phyloP scores from a whole-genome alignment of 2,329 filamentous ascomycete species.

The Botryotinia calthae region DNA sequence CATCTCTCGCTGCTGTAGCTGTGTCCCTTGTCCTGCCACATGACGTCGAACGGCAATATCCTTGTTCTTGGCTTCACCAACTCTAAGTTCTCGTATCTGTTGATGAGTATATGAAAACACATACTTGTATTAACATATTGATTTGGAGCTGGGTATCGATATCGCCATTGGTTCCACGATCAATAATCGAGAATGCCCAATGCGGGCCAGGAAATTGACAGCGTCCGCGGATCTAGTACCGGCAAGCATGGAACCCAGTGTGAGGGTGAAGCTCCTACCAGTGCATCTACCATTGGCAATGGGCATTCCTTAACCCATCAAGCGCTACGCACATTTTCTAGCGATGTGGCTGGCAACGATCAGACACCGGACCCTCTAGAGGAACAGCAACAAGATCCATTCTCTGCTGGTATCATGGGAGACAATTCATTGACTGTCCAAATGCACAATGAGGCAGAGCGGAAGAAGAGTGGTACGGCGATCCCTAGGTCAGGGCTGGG shows the following conservation, averaged over 20 bases:
- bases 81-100: background rate
- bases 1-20: background rate
- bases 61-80: conserved; percentile 8
- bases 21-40: background rate
- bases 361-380: background rate
- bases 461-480: conserved; percentile 35
- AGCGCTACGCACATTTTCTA: conserved; percentile 1
- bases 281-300: background rate
- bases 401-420: conserved; percentile 15
- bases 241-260: background rate
- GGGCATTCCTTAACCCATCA: conserved; percentile 1
- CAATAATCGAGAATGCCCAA: conserved; percentile 18
- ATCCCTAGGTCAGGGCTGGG: conserved; percentile 41
- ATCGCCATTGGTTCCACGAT: background rate
- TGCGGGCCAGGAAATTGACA: conserved; percentile 14
- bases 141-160: conserved; percentile 1
- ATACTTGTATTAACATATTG: background rate
- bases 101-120: background rate
- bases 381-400: conserved; percentile 9
- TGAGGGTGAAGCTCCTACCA: background rate
- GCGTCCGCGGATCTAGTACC: conserved; percentile 3
- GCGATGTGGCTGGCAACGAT: background rate
- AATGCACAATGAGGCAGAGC: conserved; percentile 31
- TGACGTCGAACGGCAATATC: conserved; percentile 14
- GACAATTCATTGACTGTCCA: conserved; percentile 32